phyloP scores from a whole-genome alignment of 2,329 filamentous ascomycete species.

The Xylaria arbuscula region DNA sequence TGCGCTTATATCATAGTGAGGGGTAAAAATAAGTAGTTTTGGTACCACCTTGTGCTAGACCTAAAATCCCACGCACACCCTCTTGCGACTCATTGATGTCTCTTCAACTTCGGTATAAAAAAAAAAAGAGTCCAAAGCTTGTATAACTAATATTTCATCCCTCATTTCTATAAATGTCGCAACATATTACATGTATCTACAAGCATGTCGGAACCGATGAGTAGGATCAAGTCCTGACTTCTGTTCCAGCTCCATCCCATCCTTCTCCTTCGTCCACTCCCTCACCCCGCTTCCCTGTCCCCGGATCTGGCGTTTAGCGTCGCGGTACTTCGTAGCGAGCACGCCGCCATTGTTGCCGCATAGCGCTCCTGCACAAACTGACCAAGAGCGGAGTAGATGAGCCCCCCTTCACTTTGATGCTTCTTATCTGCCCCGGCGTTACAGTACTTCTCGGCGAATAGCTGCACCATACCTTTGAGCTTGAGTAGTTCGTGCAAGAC shows the following conservation, averaged over 20 bases:
- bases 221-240: background rate
- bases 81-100: background rate
- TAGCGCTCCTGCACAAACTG: background rate
- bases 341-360: slow-evolving; percentile 5
- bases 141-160: background rate
- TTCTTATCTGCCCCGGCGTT: background rate
- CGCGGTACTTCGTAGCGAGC: slow-evolving; percentile 1
- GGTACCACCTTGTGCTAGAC: too few species aligned
- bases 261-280: background rate
- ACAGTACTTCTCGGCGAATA: slow-evolving; percentile 15
- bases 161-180: background rate
- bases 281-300: background rate
- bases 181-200: background rate
- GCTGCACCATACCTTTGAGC: slow-evolving; percentile 4
- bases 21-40: background rate
- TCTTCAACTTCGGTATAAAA: background rate
- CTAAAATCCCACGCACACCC: too few species aligned
- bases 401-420: slow-evolving; percentile 2
- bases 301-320: background rate
- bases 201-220: background rate
- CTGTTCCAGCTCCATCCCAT: background rate
- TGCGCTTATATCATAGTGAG: background rate
- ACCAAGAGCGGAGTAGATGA: slow-evolving; percentile 10
- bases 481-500: slow-evolving; percentile 12
- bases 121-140: background rate